Percentiles rank a stretch among this genome's conserved stretches.
Evolutionary conservation across 2,329 filamentous ascomycete genomes (phyloP).

Genomic region (Chaetomiaceae sp.): DNA sequence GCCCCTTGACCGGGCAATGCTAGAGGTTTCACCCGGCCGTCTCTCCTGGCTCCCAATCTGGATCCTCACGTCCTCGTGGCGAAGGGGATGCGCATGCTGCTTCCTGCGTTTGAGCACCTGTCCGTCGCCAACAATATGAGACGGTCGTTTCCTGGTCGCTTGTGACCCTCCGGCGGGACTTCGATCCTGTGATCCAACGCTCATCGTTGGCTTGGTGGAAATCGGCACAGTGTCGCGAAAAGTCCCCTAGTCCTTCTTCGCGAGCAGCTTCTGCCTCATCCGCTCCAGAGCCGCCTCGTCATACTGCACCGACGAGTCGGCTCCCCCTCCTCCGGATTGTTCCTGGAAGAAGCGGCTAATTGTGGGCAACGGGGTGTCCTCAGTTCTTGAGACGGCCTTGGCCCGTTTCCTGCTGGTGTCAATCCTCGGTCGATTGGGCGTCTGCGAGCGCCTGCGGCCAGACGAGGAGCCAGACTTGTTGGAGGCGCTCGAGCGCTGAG

Average conservation of each 20-base stretch:
- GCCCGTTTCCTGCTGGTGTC: slow-evolving; percentile 4
- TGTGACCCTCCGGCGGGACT: neutral
- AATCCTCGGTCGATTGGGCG: neutral
- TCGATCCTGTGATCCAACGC: neutral
- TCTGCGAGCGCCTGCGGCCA: neutral
- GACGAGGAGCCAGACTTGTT: slow-evolving; percentile 19
- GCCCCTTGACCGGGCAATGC: neutral
- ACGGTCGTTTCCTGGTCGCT: neutral
- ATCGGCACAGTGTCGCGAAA: slow-evolving; percentile 13
- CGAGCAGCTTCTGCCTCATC: slow-evolving; percentile 21
- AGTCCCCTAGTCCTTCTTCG: slow-evolving; percentile 18
- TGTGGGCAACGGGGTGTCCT: slow-evolving; percentile 13
- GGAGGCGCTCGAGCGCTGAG: slow-evolving; percentile 9
- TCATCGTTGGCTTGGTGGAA: slow-evolving; percentile 16
- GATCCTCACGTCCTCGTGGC: slow-evolving; percentile 28
- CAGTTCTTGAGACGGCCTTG: neutral
- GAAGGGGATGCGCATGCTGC: slow-evolving; percentile 1
- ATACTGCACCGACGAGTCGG: neutral
- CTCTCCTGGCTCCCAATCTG: slow-evolving; percentile 36
- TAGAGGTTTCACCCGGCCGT: slow-evolving; percentile 19
- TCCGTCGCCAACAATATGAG: slow-evolving; percentile 9
- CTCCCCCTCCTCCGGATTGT: neutral
- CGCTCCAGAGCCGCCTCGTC: slow-evolving; percentile 16
- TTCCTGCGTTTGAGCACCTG: slow-evolving; percentile 2
- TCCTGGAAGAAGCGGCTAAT: slow-evolving; percentile 19